Percentiles rank a stretch among this genome's conserved stretches.
Evolutionary conservation across 352 stramenopile genomes (phyloP).

Genomic region (Phytophthora multivora): DNA sequence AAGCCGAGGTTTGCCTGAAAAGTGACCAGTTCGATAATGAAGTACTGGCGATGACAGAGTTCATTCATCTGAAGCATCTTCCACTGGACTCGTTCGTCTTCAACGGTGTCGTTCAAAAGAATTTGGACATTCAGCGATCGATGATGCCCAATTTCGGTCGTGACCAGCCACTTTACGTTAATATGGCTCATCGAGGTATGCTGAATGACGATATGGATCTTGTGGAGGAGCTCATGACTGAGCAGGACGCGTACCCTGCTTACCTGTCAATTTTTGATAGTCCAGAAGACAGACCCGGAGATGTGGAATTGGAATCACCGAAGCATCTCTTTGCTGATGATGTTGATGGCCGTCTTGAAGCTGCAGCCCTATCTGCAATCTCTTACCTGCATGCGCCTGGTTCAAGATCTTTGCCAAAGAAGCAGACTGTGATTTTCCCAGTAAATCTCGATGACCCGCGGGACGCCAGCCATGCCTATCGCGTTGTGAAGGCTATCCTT

Average conservation of each 20-base stretch:
- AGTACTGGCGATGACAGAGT: constrained; percentile 78
- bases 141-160: constrained; percentile 81
- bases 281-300: constrained; percentile 22
- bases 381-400: constrained; percentile 62
- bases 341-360: constrained; percentile 61
- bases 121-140: constrained; percentile 68
- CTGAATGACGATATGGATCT: constrained; percentile 73
- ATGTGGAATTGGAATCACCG: constrained; percentile 18
- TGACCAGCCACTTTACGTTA: constrained; percentile 82
- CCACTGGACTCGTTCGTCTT: constrained; percentile 78
- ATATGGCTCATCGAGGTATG: constrained; percentile 56
- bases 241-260: constrained; percentile 64
- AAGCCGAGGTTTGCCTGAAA: constrained; percentile 49
- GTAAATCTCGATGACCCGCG: constrained; percentile 54
- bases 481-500: constrained; percentile 63
- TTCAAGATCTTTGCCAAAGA: constrained; percentile 61
- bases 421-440: constrained; percentile 72
- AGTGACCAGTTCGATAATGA: constrained; percentile 58
- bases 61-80: constrained; percentile 81
- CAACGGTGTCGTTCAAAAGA: constrained; percentile 83
- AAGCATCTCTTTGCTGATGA: constrained; percentile 68
- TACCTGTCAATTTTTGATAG: constrained; percentile 74
- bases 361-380: constrained; percentile 47
- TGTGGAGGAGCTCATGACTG: constrained; percentile 62
- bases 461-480: constrained; percentile 61